Percentiles rank a stretch among this genome's conserved stretches.
phyloP scores from a whole-genome alignment of 1,284 basidiomycete species.

The Schizopora paradoxa region DNA sequence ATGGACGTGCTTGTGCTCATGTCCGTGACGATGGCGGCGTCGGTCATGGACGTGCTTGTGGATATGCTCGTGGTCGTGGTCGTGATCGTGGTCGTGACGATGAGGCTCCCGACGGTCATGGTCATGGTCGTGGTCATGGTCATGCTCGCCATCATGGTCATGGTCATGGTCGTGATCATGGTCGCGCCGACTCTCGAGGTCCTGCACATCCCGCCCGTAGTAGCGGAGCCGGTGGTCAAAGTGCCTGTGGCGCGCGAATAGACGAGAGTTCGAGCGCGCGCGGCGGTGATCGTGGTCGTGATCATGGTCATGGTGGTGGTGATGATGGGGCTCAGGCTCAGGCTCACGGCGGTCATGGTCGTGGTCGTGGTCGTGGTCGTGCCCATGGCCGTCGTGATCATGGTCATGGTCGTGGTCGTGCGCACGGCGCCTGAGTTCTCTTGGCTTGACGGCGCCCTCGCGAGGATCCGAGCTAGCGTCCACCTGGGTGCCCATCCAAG shows the following conservation, averaged over 20 bases:
- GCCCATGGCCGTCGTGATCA: no score
- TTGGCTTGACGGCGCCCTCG: neutral
- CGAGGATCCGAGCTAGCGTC: neutral
- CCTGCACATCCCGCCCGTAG: neutral
- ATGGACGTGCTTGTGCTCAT: constrained; percentile 10
- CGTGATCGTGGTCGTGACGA: constrained; percentile 10
- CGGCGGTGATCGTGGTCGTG: neutral
- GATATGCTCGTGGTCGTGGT: constrained; percentile 13
- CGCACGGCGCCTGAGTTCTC: no score
- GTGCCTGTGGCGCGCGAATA: constrained; percentile 1
- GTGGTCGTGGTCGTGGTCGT: no score
- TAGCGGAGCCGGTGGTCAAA: neutral
- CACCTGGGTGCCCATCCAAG: neutral
- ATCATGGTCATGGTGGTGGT: constrained; percentile 1
- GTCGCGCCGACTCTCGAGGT: constrained; percentile 19
- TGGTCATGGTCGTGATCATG: constrained; percentile 23
- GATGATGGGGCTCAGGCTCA: neutral
- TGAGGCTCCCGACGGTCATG: constrained; percentile 8
- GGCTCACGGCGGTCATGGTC: no score
- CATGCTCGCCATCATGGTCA: constrained; percentile 22
- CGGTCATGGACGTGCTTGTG: constrained; percentile 9
- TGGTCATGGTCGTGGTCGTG: no score
- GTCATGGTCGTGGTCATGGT: neutral
- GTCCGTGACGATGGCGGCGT: constrained; percentile 4
- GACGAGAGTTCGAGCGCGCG: no score